Base-by-base conservation (phyloP, 1,284 basidiomycete species). In the Ceratobasidium sp. region DNA sequence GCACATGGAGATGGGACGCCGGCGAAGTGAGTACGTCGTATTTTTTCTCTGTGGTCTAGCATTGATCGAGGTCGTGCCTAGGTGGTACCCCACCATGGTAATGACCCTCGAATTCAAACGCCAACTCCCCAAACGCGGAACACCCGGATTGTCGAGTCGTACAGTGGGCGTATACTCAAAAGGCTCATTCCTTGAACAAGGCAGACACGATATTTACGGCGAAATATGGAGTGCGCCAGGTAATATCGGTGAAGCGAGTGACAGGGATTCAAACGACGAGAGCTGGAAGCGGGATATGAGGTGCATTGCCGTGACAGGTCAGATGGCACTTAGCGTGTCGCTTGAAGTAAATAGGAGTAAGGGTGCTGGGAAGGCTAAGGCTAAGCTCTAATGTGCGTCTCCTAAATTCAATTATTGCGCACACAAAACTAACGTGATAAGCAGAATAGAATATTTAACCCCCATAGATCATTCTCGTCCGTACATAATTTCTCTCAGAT, bases 81-180 rank as follows among this genome's bases (percentile, higher is more conserved):
- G 88, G 53, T 91, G 89, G 90, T 87, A 83, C 78, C 89, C 89
- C 4, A 91, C 90, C 0, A 84, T 91, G 80, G 83, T 85, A 0
- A 82, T 91, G 77, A 84, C 86, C n/a, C 1, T 69, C 27, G 66
- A 69, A 22, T 69, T 69, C 27, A 69, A 69, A 24, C 66, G 66
- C n/a, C 45, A 69, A 47, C 54, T 69, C 29, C 53, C 66, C 22
- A 33, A 41, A 45, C 17, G 1, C 14, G 66, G 41, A 9, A 48
- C 27, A 31, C 36, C 66, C n/a, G 53, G 53, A 2, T 56, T 47
- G 17, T 57, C 66, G 9, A 8, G 22, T 14, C 51, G 66, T 19
- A 48, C 66, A 31, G 11, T 69, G 1, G 54, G 66, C 14, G 41
- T 69, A 2, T 69, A 69, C 27, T 22, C 66, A 17, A 44, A 44